Base-by-base conservation (phyloP, 2,329 filamentous ascomycete genomes). In the Cladophialophora psammophila region DNA sequence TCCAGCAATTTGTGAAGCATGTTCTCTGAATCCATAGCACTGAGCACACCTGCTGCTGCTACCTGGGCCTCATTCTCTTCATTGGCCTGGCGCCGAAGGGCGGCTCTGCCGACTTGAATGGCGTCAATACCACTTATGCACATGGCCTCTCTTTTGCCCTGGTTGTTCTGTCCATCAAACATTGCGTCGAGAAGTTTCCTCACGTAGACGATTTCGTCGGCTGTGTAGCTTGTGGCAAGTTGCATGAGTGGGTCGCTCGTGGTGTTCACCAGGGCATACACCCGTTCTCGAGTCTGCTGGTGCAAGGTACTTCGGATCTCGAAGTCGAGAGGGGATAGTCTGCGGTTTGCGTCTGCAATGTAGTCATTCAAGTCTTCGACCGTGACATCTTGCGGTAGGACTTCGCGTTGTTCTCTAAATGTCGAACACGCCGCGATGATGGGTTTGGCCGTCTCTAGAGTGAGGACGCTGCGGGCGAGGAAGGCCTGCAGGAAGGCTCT, bases 401-500 rank as follows among this genome's bases (percentile, higher is more conserved):
- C 78, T 53, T 82, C 77, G 69, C 81, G 77, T 50, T 81, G 73
- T 57, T 83, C 84, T 59, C 86, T 81, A 10, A 86, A 87, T 8
- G 87, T 89, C 72, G 90, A 83, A 63, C 98, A 94, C 36, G 85
- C 86, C 2, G 94, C 92, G 13, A 98, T 83, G 31, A 97, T 82
- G 0, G 88, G 86, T 74, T 88, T 88, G 12, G 90, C 89, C 74
- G 96, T 88, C 61, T 88, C 83, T 69, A 91, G 87, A 0, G 92
- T 96, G 78, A 98, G 84, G 53, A 88, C 88, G 26, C 91, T 91
- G 58, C 90, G 88, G 2, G 91, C 88, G 78, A 97, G 85, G 72
- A 99, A 89, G 57, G 92, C 91, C 79, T 99, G 95, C 0, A 98
- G 84, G 75, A 99, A 97, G 8, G 94, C 94, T 65, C 93, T 90